Evolutionary conservation across 2,329 filamentous ascomycete species (phyloP), one percentile per base, ranked within the genome.

Genomic region (Phyllosticta citrichinensis): DNA sequence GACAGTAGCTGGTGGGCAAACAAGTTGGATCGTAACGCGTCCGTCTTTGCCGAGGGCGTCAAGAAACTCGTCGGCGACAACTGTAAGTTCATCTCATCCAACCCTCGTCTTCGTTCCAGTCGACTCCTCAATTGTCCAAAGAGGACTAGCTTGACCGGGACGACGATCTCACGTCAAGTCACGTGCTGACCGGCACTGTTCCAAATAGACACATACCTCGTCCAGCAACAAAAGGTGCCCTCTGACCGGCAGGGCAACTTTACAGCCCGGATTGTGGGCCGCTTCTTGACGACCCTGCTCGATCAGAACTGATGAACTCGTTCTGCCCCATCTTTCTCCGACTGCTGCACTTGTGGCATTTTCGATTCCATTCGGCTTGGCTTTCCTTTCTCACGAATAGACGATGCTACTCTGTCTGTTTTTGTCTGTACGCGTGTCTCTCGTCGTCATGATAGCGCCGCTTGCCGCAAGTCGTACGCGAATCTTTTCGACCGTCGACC

Each of bases 171-270:
- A n/a, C 24, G 2, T 55, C 24, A 47, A 47, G 40, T 47, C 24
- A 30, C 54, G 54, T 55, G 54, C 54, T 55, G 54, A 55, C 25
- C 52, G 20, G 52, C 52, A n/a, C 9, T 25, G 24, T 14, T 20
- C 11, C n/a, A 6, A 40, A 25, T 56, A 62, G 60, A 55, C 19
- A 27, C 27, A 22, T 58, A 62, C n/a, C 60, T 62, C 14, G 50
- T 57, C 22, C 55, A 62, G 30, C 60, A 58, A 54, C 52, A 55
- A 33, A 52, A 62, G 35, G 56, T 62, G n/a, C 55, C 55, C 12
- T 54, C 30, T 25, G 60, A 62, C 35, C 52, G 50, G 52, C 60
- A 30, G n/a, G 60, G 60, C 35, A 62, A 62, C 40, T 62, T 62
- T 19, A 62, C 60, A 14, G 53, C 60, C 12, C 60, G 60, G 12